Base-by-base conservation (phyloP, 1,284 basidiomycete species). In the Mycosarcoma maydis region DNA sequence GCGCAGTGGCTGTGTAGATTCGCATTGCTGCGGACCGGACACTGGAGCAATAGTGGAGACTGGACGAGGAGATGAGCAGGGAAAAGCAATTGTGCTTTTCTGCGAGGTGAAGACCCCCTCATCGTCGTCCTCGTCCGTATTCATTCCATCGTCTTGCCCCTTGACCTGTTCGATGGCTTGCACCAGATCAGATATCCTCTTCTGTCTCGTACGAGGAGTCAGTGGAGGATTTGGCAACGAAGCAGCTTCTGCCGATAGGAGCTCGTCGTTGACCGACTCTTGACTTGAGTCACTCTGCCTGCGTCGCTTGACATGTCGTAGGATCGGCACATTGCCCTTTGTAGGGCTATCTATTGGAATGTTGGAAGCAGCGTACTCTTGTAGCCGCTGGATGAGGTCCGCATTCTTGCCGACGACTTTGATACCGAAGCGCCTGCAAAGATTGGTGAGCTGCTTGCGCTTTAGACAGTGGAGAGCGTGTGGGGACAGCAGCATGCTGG, bases 401-500 rank as follows among this genome's bases (percentile, higher is more conserved):
- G 50, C 34, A 37, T 67, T 73, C 22, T 72, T 75, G 39, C 73
- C 73, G 19, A 48, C 43, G 2, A 71, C 70, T 36, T 73, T 75
- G 54, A 75, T 61, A 17, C 56, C 73, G 44, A 75, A 60, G 6
- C 73, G 53, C 3, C 59, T 29, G 52, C 73, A 75, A 9, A 75
- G 70, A 46, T 57, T 73, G 54, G 64, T 60, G 52, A 75, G 64
- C 58, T 75, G 73, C 29, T 72, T 67, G 44, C 73, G 55, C 37
- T 75, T 75, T 46, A 75, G 70, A 45, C 71, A 71, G 48, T 69
- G 73, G 17, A 75, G 54, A 17, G 61, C 66, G 32, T 75, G 66
- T 5, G 73, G 70, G 11, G 68, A 68, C 37, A 75, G 57, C 4
- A 73, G 58, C 50, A 72, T 42, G 46, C 47, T 61, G 60, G 39